These are phyloP conservation scores for Darksidea phi DNA, from an alignment of 495 filamentous ascomycete species.

Conservation along the genomic window DNA sequence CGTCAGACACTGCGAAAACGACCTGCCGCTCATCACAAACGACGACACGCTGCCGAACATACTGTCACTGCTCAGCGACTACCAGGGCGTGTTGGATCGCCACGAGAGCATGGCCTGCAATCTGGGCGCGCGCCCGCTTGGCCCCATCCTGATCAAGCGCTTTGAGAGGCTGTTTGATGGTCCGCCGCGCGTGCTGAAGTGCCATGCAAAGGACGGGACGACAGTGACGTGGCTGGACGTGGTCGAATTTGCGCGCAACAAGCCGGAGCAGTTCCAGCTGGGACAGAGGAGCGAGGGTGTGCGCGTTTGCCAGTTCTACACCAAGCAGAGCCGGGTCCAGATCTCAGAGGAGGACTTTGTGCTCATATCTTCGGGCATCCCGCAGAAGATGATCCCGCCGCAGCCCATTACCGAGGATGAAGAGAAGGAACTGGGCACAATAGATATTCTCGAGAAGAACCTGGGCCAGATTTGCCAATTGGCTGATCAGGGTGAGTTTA, in stretches of 20 bases:
- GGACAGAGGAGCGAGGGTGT: conserved; percentile 64
- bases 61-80: conserved; percentile 69
- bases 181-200: conserved; percentile 65
- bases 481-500: conserved; percentile 56
- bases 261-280: conserved; percentile 76
- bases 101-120: conserved; percentile 85
- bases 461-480: conserved; percentile 71
- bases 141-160: conserved; percentile 77
- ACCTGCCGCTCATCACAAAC: conserved; percentile 60
- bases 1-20: conserved; percentile 60
- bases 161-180: conserved; percentile 86
- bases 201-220: conserved; percentile 61
- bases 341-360: conserved; percentile 86
- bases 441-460: conserved; percentile 79
- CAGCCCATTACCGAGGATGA: conserved; percentile 84
- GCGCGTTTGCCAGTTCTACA: conserved; percentile 74
- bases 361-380: conserved; percentile 74
- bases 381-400: conserved; percentile 79
- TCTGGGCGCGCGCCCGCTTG: conserved; percentile 77
- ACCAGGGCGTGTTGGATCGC: conserved; percentile 77
- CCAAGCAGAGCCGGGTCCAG: conserved; percentile 77
- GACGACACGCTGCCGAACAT: conserved; percentile 62
- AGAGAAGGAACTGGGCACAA: conserved; percentile 74
- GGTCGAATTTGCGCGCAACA: conserved; percentile 76
- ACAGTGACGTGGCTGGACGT: conserved; percentile 79